Evolutionary conservation across 371 early-diverging fungal genomes (phyloP).

Genomic region (Syncephalastrum contaminatum): DNA sequence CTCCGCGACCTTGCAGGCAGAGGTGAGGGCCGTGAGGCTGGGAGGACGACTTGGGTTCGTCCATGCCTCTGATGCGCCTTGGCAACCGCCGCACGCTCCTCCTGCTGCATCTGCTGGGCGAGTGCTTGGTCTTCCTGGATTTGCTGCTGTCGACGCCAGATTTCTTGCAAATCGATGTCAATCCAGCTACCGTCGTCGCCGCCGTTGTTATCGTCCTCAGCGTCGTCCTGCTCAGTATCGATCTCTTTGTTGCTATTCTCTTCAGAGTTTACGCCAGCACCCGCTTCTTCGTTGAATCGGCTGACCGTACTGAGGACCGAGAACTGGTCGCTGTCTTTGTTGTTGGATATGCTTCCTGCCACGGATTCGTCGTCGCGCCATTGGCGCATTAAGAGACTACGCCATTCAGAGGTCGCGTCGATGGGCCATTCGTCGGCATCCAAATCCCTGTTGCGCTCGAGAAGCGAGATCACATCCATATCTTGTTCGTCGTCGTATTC

Average conservation of each 20-base stretch:
- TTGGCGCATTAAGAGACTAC: conserved; percentile 24
- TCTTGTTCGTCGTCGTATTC: conserved; percentile 4
- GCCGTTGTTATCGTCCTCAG: conserved; percentile 1
- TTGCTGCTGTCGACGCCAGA: conserved; percentile 1
- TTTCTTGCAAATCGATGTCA: background rate
- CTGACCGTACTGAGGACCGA: no score
- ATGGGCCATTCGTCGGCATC: background rate
- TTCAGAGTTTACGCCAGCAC: no score
- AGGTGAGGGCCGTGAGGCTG: background rate
- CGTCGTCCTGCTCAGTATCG: background rate
- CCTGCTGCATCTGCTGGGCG: background rate
- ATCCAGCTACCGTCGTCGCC: background rate
- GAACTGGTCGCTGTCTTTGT: no score
- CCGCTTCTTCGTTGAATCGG: no score
- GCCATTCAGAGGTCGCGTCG: conserved; percentile 25
- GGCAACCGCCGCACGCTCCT: background rate
- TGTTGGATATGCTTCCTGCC: no score
- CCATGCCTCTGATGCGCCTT: no score
- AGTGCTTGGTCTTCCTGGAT: conserved; percentile 5
- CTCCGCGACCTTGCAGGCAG: background rate
- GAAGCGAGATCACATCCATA: conserved; percentile 7
- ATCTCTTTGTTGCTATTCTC: background rate
- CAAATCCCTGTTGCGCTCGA: conserved; percentile 1
- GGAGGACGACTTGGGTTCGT: no score
- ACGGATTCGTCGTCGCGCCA: conserved; percentile 18